Evolutionary conservation across 176 grass and related monocot genomes (phyloP), one percentile per base, ranked within the genome.

Genomic region (Oryza coarctata): DNA sequence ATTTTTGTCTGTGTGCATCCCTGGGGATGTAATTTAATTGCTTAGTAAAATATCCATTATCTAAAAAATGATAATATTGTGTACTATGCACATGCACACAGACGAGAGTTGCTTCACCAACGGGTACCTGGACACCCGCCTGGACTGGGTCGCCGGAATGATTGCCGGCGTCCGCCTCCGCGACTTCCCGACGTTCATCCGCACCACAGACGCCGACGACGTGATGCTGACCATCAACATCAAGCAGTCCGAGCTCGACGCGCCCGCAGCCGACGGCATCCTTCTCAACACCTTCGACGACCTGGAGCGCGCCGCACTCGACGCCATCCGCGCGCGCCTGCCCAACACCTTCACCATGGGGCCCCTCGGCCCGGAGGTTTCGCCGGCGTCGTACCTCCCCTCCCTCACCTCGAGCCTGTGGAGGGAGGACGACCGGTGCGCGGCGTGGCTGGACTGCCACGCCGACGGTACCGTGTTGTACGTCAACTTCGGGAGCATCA

Each of bases 101-200:
- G 94, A 91, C 47, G 94, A 90, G 13, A 78, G 50, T 40, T 84
- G 41, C 75, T 90, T 88, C 12, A 84, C 29, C 50, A 92, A 94
- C 75, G 91, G 89, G 6, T 92, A 88, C 75, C 85, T 92, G 1
- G 91, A 97, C 30, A 92, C 87, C 22, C 65, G 82, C 15, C 73
- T 94, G 52, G 84, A 91, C 40, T 92, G 94, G 91, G 90, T 97
- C 41, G 15, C 79, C 10, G 94, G 91, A 22, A 92, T 90, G 82
- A 76, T 83, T 2, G 26, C 20, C 5, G 8, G 70, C 20, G 26
- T 88, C 38, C 65, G 78, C 26, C 82, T 97, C 66, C 88, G 82
- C 36, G 94, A 97, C 67, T 33, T 97, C 25, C 94, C 94, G 5
- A 94, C 89, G 38, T 97, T 94, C 75, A 86, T 97, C 33, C 82